These are phyloP conservation scores for Udeniomyces megalosporus DNA, from an alignment of 768 basidiomycete species.

Conservation along the genomic window DNA sequence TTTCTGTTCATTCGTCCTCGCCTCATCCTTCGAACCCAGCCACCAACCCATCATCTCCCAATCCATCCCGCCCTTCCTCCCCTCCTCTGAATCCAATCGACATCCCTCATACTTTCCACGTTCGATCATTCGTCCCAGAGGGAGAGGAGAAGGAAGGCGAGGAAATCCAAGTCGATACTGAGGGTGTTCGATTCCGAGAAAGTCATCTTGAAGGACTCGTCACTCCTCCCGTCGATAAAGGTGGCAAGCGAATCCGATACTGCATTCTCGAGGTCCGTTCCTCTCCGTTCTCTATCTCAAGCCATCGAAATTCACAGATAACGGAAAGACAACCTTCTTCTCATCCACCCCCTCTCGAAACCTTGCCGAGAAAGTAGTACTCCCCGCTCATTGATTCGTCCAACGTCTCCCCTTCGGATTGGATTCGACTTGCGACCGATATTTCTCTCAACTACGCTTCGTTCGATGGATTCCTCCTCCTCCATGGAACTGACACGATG, in stretches of 20 bases:
- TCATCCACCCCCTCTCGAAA: not conserved
- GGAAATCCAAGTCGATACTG: constrained; percentile 17
- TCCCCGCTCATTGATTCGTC: constrained; percentile 15
- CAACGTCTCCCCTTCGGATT: constrained; percentile 32
- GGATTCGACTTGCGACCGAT: constrained; percentile 78
- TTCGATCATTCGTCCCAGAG: constrained; percentile 7
- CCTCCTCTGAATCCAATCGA: constrained; percentile 45
- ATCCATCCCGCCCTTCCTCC: not conserved
- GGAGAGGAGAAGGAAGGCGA: not conserved
- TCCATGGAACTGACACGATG: constrained; percentile 19
- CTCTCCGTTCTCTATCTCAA: not conserved
- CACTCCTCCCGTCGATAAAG: constrained; percentile 56
- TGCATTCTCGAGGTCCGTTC: constrained; percentile 56
- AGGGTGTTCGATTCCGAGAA: constrained; percentile 50
- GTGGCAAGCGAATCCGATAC: constrained; percentile 61
- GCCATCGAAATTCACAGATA: not conserved
- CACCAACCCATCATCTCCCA: not conserved
- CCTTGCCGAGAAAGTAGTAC: constrained; percentile 13
- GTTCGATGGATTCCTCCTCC: constrained; percentile 71
- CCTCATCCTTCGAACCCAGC: not conserved
- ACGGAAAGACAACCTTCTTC: not conserved
- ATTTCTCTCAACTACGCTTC: constrained; percentile 74
- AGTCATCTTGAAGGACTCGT: constrained; percentile 57
- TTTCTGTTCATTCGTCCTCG: not conserved
- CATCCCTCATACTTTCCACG: constrained; percentile 63